Evolutionary conservation across 495 filamentous ascomycete species (phyloP).

Genomic region (Penicillium lividum): DNA sequence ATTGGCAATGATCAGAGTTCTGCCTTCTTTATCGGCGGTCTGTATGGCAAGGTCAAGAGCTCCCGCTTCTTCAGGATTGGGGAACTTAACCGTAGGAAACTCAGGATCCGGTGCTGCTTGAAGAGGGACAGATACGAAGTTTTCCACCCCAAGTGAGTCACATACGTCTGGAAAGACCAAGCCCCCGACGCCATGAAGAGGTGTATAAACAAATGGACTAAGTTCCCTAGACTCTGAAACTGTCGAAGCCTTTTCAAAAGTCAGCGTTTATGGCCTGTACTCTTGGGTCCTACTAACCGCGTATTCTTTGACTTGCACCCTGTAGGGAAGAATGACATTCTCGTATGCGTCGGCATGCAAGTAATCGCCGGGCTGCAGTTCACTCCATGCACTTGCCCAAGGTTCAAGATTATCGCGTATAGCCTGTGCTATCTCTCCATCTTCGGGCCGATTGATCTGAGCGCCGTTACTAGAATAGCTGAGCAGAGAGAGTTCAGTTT

Average conservation of each 20-base stretch:
- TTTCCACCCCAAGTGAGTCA: slow-evolving; percentile 44
- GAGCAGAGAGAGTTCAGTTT: not conserved
- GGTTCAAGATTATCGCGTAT: slow-evolving; percentile 62
- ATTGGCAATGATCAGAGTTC: slow-evolving; percentile 61
- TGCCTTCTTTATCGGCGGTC: slow-evolving; percentile 50
- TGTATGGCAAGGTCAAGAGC: slow-evolving; percentile 64
- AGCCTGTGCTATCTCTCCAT: slow-evolving; percentile 58
- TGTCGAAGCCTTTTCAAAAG: slow-evolving; percentile 35
- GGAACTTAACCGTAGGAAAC: slow-evolving; percentile 70
- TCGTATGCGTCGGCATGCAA: slow-evolving; percentile 45
- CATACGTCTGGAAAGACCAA: slow-evolving; percentile 48
- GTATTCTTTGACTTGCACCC: slow-evolving; percentile 40
- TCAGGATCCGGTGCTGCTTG: slow-evolving; percentile 64
- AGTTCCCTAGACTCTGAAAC: slow-evolving; percentile 31
- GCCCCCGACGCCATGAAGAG: slow-evolving; percentile 68
- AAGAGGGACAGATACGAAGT: slow-evolving; percentile 47
- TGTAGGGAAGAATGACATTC: slow-evolving; percentile 45
- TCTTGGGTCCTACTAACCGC: slow-evolving; percentile 23
- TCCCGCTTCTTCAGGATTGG: slow-evolving; percentile 72
- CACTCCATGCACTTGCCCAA: slow-evolving; percentile 52
- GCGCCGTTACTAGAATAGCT: slow-evolving; percentile 68
- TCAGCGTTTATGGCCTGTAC: not conserved
- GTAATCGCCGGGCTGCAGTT: slow-evolving; percentile 40
- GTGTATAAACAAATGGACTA: slow-evolving; percentile 63
- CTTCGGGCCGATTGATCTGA: slow-evolving; percentile 68